Conservation (phyloP, 2,329 filamentous ascomycete genomes). For the Penicillium sp. region DNA sequence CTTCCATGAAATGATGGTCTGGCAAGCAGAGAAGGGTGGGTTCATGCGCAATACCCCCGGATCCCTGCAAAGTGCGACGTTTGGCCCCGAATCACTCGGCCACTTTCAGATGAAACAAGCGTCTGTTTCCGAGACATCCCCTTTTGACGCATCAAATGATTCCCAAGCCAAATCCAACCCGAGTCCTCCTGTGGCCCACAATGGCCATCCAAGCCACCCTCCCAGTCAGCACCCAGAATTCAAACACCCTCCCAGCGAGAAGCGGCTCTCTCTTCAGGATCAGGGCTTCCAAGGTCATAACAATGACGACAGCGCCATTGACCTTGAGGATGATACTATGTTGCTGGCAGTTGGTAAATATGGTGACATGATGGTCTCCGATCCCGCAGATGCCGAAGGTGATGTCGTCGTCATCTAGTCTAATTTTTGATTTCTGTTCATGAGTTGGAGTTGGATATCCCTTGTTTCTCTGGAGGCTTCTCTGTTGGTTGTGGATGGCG, state of each 20-base stretch:
- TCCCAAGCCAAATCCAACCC: conserved; percentile 23
- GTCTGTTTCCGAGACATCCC: conserved; percentile 17
- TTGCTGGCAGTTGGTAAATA: conserved; percentile 46
- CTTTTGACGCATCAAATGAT: conserved; percentile 18
- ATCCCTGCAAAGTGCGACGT: conserved; percentile 31
- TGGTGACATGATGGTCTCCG: conserved; percentile 47
- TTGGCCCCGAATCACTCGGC: conserved; percentile 27
- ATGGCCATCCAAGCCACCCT: conserved; percentile 16
- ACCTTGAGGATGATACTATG: conserved; percentile 55
- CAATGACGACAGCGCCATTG: conserved; percentile 73
- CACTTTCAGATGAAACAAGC: conserved; percentile 26
- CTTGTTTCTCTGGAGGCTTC: conserved; percentile 26
- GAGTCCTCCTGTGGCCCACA: conserved; percentile 19
- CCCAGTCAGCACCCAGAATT: conserved; percentile 21
- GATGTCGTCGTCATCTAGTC: conserved; percentile 48
- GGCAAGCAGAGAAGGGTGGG: conserved; percentile 84
- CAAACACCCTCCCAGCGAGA: conserved; percentile 27
- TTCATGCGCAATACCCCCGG: conserved; percentile 64
- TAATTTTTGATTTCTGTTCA: conserved; percentile 23
- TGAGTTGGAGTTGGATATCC: conserved; percentile 34
- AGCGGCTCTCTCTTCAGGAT: conserved; percentile 51
- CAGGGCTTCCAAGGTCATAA: conserved; percentile 34
- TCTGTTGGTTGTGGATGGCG: conserved; percentile 23
- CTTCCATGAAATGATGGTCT: conserved; percentile 90
- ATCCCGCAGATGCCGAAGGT: conserved; percentile 47